Evolutionary conservation across 2,329 filamentous ascomycete genomes (phyloP).

Genomic region (Fusarium globosum): DNA sequence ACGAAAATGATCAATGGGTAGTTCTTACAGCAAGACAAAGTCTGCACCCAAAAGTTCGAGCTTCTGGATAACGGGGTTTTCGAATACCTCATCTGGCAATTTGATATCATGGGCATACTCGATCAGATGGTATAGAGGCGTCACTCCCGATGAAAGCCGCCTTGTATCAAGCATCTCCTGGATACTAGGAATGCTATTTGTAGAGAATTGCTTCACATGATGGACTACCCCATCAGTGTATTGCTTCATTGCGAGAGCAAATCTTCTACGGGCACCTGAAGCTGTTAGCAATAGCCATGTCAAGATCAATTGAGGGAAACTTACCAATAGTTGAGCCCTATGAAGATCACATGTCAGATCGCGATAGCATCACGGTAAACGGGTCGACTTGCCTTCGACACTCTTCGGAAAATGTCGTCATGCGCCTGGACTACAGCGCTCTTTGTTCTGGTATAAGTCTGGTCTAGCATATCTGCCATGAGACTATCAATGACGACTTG

Average conservation of each 20-base stretch:
- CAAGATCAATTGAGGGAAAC: rapidly evolving
- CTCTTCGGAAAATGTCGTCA: constrained; percentile 12
- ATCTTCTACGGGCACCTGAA: not conserved
- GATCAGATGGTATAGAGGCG: constrained; percentile 10
- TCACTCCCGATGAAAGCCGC: constrained; percentile 1
- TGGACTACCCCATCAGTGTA: constrained; percentile 22
- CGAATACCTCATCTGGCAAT: constrained; percentile 1
- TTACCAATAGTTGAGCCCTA: not conserved
- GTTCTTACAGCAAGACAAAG: constrained; percentile 4
- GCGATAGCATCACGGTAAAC: rapidly evolving
- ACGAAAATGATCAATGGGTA: rapidly evolving
- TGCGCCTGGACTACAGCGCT: constrained; percentile 16
- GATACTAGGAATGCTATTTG: not conserved
- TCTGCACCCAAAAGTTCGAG: constrained; percentile 11
- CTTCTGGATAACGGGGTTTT: not conserved
- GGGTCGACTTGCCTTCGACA: not conserved
- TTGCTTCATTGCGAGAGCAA: constrained; percentile 11
- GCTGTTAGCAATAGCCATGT: not conserved
- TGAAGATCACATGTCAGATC: rapidly evolving
- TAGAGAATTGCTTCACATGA: constrained; percentile 15
- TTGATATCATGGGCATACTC: constrained; percentile 12
- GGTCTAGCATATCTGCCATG: constrained; percentile 17
- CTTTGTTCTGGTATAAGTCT: not conserved
- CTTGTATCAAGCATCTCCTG: constrained; percentile 9
- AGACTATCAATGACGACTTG: constrained; percentile 13